These are phyloP conservation scores for Schoenoplectus tabernaemontani DNA, from an alignment of 202 grass and related monocot species.

Conservation along the genomic window DNA sequence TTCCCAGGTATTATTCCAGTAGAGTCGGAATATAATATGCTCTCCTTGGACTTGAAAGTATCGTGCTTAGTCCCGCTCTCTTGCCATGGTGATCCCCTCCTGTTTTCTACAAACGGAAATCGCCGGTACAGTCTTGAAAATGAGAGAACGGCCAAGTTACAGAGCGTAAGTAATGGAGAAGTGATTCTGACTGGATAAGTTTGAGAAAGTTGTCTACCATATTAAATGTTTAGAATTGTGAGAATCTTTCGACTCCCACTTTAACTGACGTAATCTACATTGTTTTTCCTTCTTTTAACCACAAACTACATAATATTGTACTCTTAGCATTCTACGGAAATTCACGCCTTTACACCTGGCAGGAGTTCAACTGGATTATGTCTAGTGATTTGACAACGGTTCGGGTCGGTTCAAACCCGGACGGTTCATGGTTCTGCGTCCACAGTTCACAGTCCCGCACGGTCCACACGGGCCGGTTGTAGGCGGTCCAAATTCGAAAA, in stretches of 20 bases:
- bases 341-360: background rate
- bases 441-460: no score
- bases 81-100: background rate
- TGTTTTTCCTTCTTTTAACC: no score
- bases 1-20: conserved; percentile 12
- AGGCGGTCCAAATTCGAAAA: no score
- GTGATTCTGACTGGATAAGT: background rate
- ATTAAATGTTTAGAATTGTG: background rate
- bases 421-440: no score
- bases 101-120: background rate
- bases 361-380: background rate
- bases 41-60: conserved; percentile 2
- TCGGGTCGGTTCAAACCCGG: no score
- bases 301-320: background rate
- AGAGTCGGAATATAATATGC: conserved; percentile 6
- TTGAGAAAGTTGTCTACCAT: background rate
- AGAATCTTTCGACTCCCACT: conserved; percentile 7
- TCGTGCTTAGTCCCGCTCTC: conserved; percentile 16
- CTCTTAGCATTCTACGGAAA: background rate
- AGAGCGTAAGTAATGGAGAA: background rate
- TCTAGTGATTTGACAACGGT: no score
- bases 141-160: no score
- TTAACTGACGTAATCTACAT: no score
- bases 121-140: background rate
- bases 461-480: no score